A percentile compares a stretch with the other conserved stretches of the same genome.
Conservation (phyloP, 164 flowering plant species). For the Berberis vulgaris region DNA sequence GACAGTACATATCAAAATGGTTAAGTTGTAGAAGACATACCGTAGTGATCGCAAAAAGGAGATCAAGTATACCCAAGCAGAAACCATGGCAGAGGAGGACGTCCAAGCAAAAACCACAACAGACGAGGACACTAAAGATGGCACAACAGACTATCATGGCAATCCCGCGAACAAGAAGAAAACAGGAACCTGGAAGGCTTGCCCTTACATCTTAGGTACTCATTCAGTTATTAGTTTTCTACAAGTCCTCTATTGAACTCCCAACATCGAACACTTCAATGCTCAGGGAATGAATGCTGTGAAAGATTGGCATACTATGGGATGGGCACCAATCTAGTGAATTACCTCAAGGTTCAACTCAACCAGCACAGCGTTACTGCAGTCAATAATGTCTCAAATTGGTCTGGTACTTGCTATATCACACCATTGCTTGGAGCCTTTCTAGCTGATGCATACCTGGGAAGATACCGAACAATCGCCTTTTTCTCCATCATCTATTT, state of each 20-base stretch:
- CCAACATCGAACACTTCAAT: too few species aligned
- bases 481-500: too few species aligned
- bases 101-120: conserved; percentile 21
- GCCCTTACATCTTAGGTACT: conserved; percentile 65
- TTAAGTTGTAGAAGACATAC: too few species aligned
- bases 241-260: too few species aligned
- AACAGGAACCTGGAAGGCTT: conserved; percentile 78
- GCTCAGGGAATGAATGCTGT: conserved; percentile 35
- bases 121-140: conserved; percentile 68
- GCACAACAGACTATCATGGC: conserved; percentile 44
- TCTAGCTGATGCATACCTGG: too few species aligned
- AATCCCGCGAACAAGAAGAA: conserved; percentile 42
- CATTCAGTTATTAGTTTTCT: background rate
- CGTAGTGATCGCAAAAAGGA: too few species aligned
- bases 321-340: conserved; percentile 35
- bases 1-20: too few species aligned
- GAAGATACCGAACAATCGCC: too few species aligned
- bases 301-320: conserved; percentile 43
- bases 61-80: too few species aligned
- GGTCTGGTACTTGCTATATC: too few species aligned
- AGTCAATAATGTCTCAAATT: too few species aligned
- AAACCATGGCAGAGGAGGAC: background rate
- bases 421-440: too few species aligned
- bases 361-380: background rate
- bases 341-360: conserved; percentile 22